A percentile compares a stretch with the other conserved stretches of the same genome.
These are phyloP conservation scores for Pyronema domesticum DNA, from an alignment of 495 filamentous ascomycete species.

Conservation along the genomic window DNA sequence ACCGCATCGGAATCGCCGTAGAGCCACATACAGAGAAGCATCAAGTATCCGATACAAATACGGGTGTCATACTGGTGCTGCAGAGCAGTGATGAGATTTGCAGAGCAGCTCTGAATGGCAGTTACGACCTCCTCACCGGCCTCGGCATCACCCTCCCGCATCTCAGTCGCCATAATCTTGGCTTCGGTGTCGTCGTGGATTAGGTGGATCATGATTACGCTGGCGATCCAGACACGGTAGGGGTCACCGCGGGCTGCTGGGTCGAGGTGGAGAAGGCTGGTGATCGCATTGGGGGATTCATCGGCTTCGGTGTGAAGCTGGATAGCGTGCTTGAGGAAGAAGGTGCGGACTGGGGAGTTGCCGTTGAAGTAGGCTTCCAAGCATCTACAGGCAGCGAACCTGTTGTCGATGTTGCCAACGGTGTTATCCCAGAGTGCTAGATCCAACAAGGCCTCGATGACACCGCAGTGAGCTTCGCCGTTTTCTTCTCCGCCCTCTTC, in stretches of 20 bases:
- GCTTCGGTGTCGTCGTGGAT: conserved; percentile 63
- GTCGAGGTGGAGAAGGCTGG: conserved; percentile 46
- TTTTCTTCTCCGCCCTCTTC: conserved; percentile 28
- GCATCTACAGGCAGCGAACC: conserved; percentile 71
- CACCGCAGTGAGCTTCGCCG: conserved; percentile 49
- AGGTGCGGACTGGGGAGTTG: conserved; percentile 42
- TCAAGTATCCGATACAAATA: conserved; percentile 69
- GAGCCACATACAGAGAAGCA: conserved; percentile 82
- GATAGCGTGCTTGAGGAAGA: conserved; percentile 79
- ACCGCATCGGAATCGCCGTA: conserved; percentile 85
- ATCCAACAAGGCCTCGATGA: conserved; percentile 88
- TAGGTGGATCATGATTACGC: conserved; percentile 78
- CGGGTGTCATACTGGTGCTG: conserved; percentile 64
- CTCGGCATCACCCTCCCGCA: conserved; percentile 77
- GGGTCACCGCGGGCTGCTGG: conserved; percentile 48
- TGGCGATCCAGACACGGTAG: conserved; percentile 81
- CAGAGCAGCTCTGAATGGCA: conserved; percentile 70
- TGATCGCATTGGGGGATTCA: conserved; percentile 77
- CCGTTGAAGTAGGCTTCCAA: conserved; percentile 72
- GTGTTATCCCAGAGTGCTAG: conserved; percentile 53
- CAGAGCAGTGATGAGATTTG: conserved; percentile 58
- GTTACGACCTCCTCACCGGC: conserved; percentile 91
- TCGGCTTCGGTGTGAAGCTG: conserved; percentile 63
- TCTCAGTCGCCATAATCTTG: conserved; percentile 59
- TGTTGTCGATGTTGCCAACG: conserved; percentile 53